Percentiles rank a stretch among this genome's conserved stretches.
Evolutionary conservation across 495 filamentous ascomycete genomes (phyloP).

Genomic region (Tuber indicum): DNA sequence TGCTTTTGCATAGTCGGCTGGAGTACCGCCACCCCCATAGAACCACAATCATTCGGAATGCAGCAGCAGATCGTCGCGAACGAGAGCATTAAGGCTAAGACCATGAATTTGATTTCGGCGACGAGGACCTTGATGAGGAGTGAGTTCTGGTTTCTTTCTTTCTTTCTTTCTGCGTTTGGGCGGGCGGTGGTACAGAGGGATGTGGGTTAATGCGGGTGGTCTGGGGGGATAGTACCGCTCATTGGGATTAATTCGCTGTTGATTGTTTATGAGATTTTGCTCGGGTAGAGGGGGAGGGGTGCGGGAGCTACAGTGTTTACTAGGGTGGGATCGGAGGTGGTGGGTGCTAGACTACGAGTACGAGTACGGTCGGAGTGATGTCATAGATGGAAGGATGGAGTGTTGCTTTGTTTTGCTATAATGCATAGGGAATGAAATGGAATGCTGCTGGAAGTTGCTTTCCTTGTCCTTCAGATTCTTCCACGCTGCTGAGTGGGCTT

Average conservation of each 20-base stretch:
- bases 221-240: slow-evolving; percentile 64
- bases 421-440: neutral
- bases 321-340: neutral
- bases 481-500: neutral
- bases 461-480: neutral
- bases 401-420: neutral
- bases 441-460: neutral
- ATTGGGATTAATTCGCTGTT: slow-evolving; percentile 87
- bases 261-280: slow-evolving; percentile 79
- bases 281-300: slow-evolving; percentile 54
- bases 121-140: slow-evolving; percentile 92
- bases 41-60: slow-evolving; percentile 32
- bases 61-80: slow-evolving; percentile 17
- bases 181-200: slow-evolving; percentile 1
- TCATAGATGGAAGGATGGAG: neutral
- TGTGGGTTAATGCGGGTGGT: slow-evolving; percentile 18
- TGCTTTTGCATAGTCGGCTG: slow-evolving; percentile 43
- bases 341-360: neutral
- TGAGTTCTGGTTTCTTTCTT: slow-evolving; percentile 48
- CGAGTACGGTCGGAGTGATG: neutral
- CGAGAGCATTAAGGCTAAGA: slow-evolving; percentile 72
- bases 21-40: slow-evolving; percentile 51
- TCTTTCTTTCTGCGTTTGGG: neutral
- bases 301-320: neutral
- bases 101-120: slow-evolving; percentile 81